Evolutionary conservation across 352 stramenopile genomes (phyloP).

Genomic region (Globisporangium canariense): DNA sequence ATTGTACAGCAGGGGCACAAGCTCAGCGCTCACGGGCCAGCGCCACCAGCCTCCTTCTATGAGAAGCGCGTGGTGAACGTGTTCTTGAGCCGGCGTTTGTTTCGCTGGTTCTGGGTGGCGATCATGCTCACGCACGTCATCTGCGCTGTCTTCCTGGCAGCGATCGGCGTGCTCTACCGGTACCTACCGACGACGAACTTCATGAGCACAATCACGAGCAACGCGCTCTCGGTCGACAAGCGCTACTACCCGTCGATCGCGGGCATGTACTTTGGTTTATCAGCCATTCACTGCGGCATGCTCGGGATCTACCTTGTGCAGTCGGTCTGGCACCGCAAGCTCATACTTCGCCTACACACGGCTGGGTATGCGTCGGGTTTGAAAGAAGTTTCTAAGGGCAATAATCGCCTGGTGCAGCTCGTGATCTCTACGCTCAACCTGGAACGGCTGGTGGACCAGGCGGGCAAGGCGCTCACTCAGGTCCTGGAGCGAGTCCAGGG

Average conservation of each 20-base stretch:
- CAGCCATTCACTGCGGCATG: neutral
- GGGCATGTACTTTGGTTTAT: neutral
- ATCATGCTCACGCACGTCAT: conserved; percentile 1
- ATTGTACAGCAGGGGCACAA: too few species aligned
- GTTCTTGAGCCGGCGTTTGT: neutral
- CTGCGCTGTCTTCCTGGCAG: neutral
- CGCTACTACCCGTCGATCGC: conserved; percentile 9
- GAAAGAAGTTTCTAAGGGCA: neutral
- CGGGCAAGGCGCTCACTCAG: neutral
- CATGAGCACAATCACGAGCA: conserved; percentile 4
- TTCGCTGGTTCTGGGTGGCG: neutral
- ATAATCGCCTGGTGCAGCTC: neutral
- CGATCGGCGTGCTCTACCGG: conserved; percentile 9
- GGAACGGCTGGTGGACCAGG: neutral
- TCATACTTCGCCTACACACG: conserved; percentile 4
- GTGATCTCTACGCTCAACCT: neutral
- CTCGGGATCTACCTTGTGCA: conserved; percentile 3
- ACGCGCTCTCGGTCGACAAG: conserved; percentile 1
- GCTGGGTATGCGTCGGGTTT: neutral
- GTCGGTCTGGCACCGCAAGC: conserved; percentile 5
- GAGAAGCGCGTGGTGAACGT: neutral
- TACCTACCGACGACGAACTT: conserved; percentile 8
- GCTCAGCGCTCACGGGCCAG: too few species aligned
- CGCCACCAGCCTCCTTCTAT: too few species aligned
- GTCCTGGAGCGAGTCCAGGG: neutral